These are phyloP conservation scores for Pseudozyma pruni DNA, from an alignment of 1,284 basidiomycete genomes.

Conservation along the genomic window DNA sequence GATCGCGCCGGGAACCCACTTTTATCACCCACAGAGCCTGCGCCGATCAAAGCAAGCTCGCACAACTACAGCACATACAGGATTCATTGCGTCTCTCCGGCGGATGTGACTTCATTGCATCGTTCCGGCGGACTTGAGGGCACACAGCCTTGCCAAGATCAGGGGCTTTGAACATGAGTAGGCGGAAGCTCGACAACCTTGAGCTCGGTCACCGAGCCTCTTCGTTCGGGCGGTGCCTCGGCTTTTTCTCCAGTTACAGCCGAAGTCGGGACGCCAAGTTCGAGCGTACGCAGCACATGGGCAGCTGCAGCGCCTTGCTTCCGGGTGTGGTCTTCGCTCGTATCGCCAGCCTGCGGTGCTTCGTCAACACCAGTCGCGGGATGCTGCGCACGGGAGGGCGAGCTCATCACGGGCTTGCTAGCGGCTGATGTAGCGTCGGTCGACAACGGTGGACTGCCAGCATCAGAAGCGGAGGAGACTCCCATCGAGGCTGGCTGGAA, in stretches of 20 bases:
- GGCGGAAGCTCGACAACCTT: slow-evolving; percentile 30
- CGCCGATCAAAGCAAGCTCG: too few relatives aligned
- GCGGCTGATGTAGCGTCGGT: too few relatives aligned
- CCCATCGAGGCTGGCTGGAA: slow-evolving; percentile 14
- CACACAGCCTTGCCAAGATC: neutral
- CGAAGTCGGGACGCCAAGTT: slow-evolving; percentile 16
- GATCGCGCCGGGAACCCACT: too few relatives aligned
- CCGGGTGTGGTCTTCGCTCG: slow-evolving; percentile 1
- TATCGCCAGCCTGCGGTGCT: neutral
- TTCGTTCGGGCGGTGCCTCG: slow-evolving; percentile 1
- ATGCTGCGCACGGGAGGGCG: slow-evolving; percentile 7
- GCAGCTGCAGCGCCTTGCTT: slow-evolving; percentile 12
- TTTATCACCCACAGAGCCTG: too few relatives aligned
- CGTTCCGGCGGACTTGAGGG: neutral
- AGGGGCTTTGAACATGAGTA: slow-evolving; percentile 29
- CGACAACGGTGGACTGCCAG: too few relatives aligned
- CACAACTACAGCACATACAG: too few relatives aligned
- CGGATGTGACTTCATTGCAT: too few relatives aligned
- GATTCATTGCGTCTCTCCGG: too few relatives aligned
- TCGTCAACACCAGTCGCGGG: slow-evolving; percentile 6
- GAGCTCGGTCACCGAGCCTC: slow-evolving; percentile 4
- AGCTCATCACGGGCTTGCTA: slow-evolving; percentile 1
- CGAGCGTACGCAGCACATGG: slow-evolving; percentile 22
- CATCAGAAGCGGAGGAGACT: slow-evolving; percentile 4
- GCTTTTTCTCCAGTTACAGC: slow-evolving; percentile 6